Evolutionary conservation across 2,329 filamentous ascomycete species (phyloP).

Genomic region (Aurifilum marmelostoma): DNA sequence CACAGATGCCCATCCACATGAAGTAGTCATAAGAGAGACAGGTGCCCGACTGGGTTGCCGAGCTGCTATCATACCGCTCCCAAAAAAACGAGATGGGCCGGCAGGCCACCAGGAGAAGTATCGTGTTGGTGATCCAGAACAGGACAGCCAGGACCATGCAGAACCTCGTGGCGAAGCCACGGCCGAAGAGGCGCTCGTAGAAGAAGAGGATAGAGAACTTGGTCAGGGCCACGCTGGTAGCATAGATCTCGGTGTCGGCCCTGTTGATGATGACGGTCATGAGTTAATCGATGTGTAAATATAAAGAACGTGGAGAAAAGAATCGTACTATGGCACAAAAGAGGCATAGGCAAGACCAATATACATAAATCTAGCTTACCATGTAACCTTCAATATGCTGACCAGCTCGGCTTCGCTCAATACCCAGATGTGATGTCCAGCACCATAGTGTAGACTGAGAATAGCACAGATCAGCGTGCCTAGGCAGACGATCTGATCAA

Average conservation of each 20-base stretch:
- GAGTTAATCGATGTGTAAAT: neutral
- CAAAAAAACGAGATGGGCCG: slow-evolving; percentile 5
- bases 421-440: slow-evolving; percentile 10
- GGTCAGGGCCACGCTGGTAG: neutral
- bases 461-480: neutral
- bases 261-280: neutral
- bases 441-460: slow-evolving; percentile 2
- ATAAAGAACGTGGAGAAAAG: neutral
- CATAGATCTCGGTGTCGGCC: slow-evolving; percentile 10
- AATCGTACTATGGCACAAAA: neutral
- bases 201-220: slow-evolving; percentile 15
- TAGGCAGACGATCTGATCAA: neutral
- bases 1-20: slow-evolving; percentile 5
- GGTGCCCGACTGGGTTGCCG: neutral
- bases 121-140: neutral
- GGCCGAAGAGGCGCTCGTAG: slow-evolving; percentile 1
- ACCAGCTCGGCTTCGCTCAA: neutral
- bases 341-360: neutral
- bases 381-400: neutral
- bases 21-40: neutral
- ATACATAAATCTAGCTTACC: neutral
- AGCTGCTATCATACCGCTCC: neutral
- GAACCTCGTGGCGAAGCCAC: neutral
- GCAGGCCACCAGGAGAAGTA: neutral
- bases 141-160: neutral